Conservation (phyloP, 2,329 filamentous ascomycete species). For the Leptoxyphium fumago region DNA sequence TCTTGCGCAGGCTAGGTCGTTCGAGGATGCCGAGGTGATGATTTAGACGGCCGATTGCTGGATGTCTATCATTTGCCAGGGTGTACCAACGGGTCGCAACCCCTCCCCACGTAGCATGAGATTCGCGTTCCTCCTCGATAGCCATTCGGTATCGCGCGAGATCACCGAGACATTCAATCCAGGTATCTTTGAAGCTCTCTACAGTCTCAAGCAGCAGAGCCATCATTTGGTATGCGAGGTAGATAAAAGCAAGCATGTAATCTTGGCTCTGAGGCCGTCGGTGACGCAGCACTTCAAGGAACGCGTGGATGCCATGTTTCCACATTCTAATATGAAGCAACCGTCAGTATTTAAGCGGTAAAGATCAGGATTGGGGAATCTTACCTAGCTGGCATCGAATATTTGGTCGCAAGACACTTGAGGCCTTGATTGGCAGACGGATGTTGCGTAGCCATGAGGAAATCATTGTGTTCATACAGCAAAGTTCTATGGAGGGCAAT, state of each 20-base stretch:
- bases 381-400: slow-evolving; percentile 62
- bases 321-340: slow-evolving; percentile 49
- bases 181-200: slow-evolving; percentile 67
- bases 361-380: neutral
- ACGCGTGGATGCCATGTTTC: slow-evolving; percentile 64
- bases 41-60: slow-evolving; percentile 64
- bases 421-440: slow-evolving; percentile 59
- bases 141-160: slow-evolving; percentile 79
- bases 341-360: neutral
- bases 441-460: slow-evolving; percentile 73
- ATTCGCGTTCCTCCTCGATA: slow-evolving; percentile 66
- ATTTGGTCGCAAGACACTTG: slow-evolving; percentile 57
- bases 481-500: slow-evolving; percentile 65
- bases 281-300: slow-evolving; percentile 42
- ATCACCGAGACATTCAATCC: slow-evolving; percentile 88
- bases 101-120: slow-evolving; percentile 58
- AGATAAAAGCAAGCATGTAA: slow-evolving; percentile 84
- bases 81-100: slow-evolving; percentile 76
- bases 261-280: slow-evolving; percentile 64
- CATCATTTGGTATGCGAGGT: slow-evolving; percentile 81
- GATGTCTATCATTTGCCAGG: slow-evolving; percentile 62
- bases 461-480: slow-evolving; percentile 33
- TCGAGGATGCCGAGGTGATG: slow-evolving; percentile 77
- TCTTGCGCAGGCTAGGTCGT: slow-evolving; percentile 53
- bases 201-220: slow-evolving; percentile 76